Evolutionary conservation across 2,329 filamentous ascomycete genomes (phyloP).

Genomic region (Penicillium sp.): DNA sequence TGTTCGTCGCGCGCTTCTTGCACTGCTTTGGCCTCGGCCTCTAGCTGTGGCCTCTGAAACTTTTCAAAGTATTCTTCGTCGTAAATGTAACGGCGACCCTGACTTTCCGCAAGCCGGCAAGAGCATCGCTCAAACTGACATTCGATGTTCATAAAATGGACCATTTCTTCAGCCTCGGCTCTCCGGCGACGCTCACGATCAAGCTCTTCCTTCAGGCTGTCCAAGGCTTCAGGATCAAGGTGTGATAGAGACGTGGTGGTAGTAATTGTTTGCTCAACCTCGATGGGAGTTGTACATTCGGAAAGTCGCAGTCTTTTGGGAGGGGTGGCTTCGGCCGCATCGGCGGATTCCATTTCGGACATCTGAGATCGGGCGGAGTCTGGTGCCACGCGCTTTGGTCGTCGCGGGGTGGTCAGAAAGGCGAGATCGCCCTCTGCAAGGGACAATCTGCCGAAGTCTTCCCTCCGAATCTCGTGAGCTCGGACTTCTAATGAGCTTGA

Average conservation of each 20-base stretch:
- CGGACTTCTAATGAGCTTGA: constrained; percentile 32
- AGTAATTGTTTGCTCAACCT: constrained; percentile 26
- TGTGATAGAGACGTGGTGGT: constrained; percentile 24
- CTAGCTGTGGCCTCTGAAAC: constrained; percentile 21
- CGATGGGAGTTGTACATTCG: constrained; percentile 21
- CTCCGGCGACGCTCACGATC: constrained; percentile 50
- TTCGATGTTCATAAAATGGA: constrained; percentile 51
- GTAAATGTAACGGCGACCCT: constrained; percentile 41
- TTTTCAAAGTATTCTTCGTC: constrained; percentile 33
- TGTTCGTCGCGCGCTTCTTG: neutral
- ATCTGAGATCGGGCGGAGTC: constrained; percentile 26
- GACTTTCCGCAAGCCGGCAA: constrained; percentile 46
- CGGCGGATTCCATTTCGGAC: constrained; percentile 5
- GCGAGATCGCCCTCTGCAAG: constrained; percentile 33
- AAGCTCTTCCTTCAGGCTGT: constrained; percentile 50
- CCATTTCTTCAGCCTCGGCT: constrained; percentile 55
- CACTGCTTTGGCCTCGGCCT: constrained; percentile 4
- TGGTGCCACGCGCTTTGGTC: constrained; percentile 34
- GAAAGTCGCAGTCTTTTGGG: constrained; percentile 36
- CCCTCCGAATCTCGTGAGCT: constrained; percentile 31
- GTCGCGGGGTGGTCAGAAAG: constrained; percentile 31
- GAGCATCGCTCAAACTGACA: constrained; percentile 50
- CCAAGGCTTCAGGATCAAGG: constrained; percentile 45
- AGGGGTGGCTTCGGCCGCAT: constrained; percentile 28
- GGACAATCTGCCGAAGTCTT: constrained; percentile 28